A percentile compares a stretch with the other conserved stretches of the same genome.
Evolutionary conservation across 2,329 filamentous ascomycete genomes (phyloP).

Genomic region (Ophiostoma novo-ulmi): DNA sequence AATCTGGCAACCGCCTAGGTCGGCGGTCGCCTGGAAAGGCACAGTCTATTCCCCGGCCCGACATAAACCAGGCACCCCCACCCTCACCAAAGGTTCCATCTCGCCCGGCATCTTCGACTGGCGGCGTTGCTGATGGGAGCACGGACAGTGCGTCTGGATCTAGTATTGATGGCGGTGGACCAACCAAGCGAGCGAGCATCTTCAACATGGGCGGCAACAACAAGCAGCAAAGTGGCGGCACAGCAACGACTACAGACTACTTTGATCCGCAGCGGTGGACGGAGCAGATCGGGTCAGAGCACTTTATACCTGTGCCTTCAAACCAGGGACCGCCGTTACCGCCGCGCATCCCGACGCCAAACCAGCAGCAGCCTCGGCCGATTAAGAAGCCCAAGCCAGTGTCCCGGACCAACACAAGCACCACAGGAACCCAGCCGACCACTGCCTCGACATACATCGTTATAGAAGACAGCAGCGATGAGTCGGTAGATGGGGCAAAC

Average conservation of each 20-base stretch:
- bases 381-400: constrained; percentile 58
- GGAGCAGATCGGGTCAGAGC: constrained; percentile 50
- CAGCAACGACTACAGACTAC: constrained; percentile 31
- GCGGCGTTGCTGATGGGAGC: constrained; percentile 22
- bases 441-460: constrained; percentile 29
- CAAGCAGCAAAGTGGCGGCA: constrained; percentile 13
- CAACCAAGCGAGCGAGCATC: not conserved
- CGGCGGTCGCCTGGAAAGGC: constrained; percentile 36
- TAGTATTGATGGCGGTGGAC: not conserved
- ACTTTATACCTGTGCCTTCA: constrained; percentile 46
- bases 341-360: constrained; percentile 43
- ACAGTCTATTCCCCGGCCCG: constrained; percentile 13
- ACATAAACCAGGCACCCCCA: constrained; percentile 13
- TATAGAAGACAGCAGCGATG: constrained; percentile 39
- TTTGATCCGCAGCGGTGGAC: constrained; percentile 53
- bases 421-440: not conserved
- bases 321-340: constrained; percentile 33
- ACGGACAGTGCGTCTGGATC: constrained; percentile 19
- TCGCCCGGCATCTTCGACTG: constrained; percentile 19
- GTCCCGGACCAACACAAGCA: constrained; percentile 37
- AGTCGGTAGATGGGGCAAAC: not conserved
- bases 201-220: not conserved
- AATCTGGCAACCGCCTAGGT: constrained; percentile 39
- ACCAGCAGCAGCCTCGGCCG: constrained; percentile 35
- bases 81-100: constrained; percentile 26